Evolutionary conservation across 2,329 filamentous ascomycete genomes (phyloP).

Genomic region (Drechslerella dactyloides): DNA sequence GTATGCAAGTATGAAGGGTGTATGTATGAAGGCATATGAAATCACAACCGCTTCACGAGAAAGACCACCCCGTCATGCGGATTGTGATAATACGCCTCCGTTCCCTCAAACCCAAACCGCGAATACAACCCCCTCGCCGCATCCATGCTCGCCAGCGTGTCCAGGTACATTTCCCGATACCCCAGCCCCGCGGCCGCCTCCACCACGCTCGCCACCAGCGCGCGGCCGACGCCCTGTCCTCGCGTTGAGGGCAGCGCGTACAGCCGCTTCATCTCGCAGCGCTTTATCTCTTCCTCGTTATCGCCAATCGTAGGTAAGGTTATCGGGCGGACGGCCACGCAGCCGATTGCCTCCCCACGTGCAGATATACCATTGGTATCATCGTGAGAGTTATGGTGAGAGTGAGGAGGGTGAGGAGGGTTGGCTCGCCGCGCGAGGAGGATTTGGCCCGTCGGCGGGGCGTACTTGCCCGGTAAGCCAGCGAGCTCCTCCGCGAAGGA

Average conservation of each 20-base stretch:
- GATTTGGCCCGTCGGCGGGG: constrained; percentile 60
- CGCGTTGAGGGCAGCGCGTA: constrained; percentile 63
- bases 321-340: constrained; percentile 62
- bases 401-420: background rate
- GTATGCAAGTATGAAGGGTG: background rate
- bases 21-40: background rate
- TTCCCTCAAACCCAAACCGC: constrained; percentile 63
- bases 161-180: constrained; percentile 64
- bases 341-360: constrained; percentile 59
- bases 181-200: constrained; percentile 60
- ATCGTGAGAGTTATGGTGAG: background rate
- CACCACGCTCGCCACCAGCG: constrained; percentile 61
- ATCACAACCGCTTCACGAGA: constrained; percentile 56
- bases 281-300: constrained; percentile 19
- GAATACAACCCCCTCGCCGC: constrained; percentile 63
- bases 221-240: constrained; percentile 62
- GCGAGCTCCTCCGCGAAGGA: constrained; percentile 64
- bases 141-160: constrained; percentile 65
- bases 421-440: constrained; percentile 59
- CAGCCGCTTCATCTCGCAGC: constrained; percentile 67
- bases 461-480: constrained; percentile 65
- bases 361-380: background rate
- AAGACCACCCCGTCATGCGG: constrained; percentile 65
- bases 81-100: constrained; percentile 65
- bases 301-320: constrained; percentile 16